phyloP scores from a whole-genome alignment of 106 monocot genomes.

The Phalaenopsis aphrodite region DNA sequence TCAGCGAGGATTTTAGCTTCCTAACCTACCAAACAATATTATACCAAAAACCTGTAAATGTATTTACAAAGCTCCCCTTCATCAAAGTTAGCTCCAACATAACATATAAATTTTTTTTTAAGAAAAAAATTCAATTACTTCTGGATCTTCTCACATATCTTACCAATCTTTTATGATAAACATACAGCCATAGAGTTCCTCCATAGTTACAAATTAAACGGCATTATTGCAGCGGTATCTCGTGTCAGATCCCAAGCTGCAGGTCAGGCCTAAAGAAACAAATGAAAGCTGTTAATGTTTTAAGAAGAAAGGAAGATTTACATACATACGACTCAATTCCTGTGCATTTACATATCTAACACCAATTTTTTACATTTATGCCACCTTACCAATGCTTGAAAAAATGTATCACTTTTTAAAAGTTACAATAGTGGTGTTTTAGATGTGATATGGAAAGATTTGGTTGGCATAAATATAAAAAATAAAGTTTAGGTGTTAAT shows the following conservation, averaged over 20 bases:
- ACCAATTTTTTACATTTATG: too few species aligned
- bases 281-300: not conserved
- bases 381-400: too few species aligned
- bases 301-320: not conserved
- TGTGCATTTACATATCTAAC: too few species aligned
- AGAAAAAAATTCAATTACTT: not conserved
- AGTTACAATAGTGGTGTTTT: too few species aligned
- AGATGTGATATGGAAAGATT: too few species aligned
- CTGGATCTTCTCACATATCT: not conserved
- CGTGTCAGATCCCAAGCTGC: not conserved
- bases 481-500: too few species aligned
- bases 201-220: not conserved
- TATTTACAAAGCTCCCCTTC: not conserved
- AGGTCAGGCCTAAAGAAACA: not conserved
- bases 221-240: not conserved
- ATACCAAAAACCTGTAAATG: not conserved
- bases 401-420: too few species aligned
- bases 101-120: not conserved
- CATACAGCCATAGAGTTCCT: not conserved
- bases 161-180: not conserved
- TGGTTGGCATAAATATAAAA: too few species aligned
- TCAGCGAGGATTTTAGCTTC: not conserved
- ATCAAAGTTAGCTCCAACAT: conserved; percentile 1
- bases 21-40: not conserved
- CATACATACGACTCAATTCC: too few species aligned